Evolutionary conservation across 352 stramenopile genomes (phyloP).

Genomic region (Paralagenidium karlingii): DNA sequence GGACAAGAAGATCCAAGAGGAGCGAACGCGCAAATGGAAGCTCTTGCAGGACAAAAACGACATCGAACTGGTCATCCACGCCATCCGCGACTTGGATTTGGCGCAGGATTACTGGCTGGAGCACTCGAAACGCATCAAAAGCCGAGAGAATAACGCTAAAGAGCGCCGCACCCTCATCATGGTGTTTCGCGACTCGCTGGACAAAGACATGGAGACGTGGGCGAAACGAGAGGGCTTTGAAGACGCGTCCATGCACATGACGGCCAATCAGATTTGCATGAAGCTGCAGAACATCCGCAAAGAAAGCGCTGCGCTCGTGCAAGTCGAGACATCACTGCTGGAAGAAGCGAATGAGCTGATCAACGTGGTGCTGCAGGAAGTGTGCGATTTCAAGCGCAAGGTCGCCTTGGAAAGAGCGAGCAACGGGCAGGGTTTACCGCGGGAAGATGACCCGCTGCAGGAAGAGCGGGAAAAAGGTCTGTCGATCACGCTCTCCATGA

Average conservation of each 20-base stretch:
- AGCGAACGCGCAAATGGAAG: conserved; percentile 75
- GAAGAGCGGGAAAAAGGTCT: conserved; percentile 75
- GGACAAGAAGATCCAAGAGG: conserved; percentile 68
- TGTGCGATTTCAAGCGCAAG: conserved; percentile 28
- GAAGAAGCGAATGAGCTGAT: conserved; percentile 41
- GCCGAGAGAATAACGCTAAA: conserved; percentile 56
- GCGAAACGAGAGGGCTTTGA: conserved; percentile 23
- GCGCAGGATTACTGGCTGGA: conserved; percentile 26
- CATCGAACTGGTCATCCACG: conserved; percentile 66
- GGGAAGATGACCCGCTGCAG: conserved; percentile 50
- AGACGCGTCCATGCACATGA: conserved; percentile 58
- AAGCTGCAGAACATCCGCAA: conserved; percentile 74
- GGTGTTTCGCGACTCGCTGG: conserved; percentile 67
- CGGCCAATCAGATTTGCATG: conserved; percentile 56
- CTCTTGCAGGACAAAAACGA: conserved; percentile 75
- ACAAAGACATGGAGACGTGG: conserved; percentile 74
- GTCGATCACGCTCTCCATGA: conserved; percentile 49
- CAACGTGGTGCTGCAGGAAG: conserved; percentile 56
- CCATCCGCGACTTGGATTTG: conserved; percentile 47
- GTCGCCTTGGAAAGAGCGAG: not conserved
- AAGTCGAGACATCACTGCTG: conserved; percentile 47
- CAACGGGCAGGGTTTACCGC: conserved; percentile 5
- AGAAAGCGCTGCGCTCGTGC: conserved; percentile 52
- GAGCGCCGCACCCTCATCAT: conserved; percentile 71
- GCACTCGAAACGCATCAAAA: conserved; percentile 38